Conservation (phyloP, 106 monocot species). For the Gastrodia elata region DNA sequence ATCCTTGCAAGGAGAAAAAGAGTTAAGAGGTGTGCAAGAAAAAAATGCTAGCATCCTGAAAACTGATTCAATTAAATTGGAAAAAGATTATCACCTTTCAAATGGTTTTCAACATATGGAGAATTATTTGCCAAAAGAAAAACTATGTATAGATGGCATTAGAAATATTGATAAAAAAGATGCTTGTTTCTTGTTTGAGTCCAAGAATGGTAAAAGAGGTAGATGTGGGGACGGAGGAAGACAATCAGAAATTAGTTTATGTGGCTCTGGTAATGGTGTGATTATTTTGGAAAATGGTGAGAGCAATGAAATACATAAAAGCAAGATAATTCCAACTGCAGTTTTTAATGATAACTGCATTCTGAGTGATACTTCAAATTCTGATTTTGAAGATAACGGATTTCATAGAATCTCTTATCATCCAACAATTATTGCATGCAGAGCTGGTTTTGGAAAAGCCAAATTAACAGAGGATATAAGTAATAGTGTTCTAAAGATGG, state of each 20-base stretch:
- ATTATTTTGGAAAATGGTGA: constrained; percentile 1
- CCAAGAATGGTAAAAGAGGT: constrained; percentile 11
- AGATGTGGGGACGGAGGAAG: constrained; percentile 3
- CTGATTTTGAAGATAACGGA: constrained; percentile 9
- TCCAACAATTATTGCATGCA: constrained; percentile 21
- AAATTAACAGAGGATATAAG: constrained; percentile 6
- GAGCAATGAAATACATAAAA: constrained; percentile 7
- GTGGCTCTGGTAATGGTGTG: constrained; percentile 9
- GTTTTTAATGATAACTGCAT: neutral
- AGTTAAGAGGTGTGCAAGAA: constrained; percentile 7
- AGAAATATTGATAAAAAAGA: neutral
- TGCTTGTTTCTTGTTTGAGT: neutral
- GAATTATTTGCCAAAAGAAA: constrained; percentile 2
- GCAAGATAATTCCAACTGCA: neutral
- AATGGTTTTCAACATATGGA: constrained; percentile 11
- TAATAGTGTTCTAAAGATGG: constrained; percentile 11
- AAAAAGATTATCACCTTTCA: neutral
- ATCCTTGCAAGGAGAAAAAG: neutral
- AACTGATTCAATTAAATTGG: constrained; percentile 10
- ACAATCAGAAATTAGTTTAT: constrained; percentile 1
- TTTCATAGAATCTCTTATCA: constrained; percentile 10
- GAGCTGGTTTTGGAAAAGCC: constrained; percentile 16
- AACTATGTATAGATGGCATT: constrained; percentile 7
- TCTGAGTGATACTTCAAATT: constrained; percentile 16
- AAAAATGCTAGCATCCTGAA: constrained; percentile 11